A percentile compares a stretch with the other conserved stretches of the same genome.
Conservation (phyloP, 2,329 filamentous ascomycete species). For the Penicillium italicum region DNA sequence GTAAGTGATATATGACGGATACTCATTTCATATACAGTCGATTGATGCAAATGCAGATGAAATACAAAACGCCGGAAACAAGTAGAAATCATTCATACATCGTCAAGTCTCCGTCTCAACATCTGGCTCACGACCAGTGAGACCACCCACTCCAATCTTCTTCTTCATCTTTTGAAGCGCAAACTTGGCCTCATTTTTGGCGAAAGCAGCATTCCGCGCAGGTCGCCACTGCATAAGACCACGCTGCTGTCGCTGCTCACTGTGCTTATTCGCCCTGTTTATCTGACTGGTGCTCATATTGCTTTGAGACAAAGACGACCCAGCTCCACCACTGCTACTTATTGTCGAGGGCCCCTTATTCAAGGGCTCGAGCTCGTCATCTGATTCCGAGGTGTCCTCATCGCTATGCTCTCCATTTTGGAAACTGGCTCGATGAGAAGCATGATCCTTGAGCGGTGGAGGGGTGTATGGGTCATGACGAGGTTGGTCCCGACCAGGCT, state of each 20-base stretch:
- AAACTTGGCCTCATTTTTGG: slow-evolving; percentile 80
- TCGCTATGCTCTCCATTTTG: slow-evolving; percentile 15
- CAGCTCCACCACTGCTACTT: slow-evolving; percentile 10
- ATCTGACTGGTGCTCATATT: slow-evolving; percentile 17
- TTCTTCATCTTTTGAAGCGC: slow-evolving; percentile 72
- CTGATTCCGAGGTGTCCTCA: slow-evolving; percentile 13
- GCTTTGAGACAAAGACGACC: slow-evolving; percentile 15
- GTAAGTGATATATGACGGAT: neutral
- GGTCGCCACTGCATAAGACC: slow-evolving; percentile 96
- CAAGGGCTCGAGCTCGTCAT: neutral
- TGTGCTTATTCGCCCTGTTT: slow-evolving; percentile 41
- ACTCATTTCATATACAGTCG: neutral
- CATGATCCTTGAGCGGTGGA: slow-evolving; percentile 37
- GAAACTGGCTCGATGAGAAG: neutral
- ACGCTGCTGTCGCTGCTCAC: slow-evolving; percentile 76
- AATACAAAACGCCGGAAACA: neutral
- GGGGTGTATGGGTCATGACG: slow-evolving; percentile 51
- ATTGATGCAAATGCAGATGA: neutral
- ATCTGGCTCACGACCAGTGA: slow-evolving; percentile 80
- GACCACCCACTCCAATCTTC: slow-evolving; percentile 60
- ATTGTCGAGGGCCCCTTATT: slow-evolving; percentile 16
- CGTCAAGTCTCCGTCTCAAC: slow-evolving; percentile 68
- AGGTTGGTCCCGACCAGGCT: slow-evolving; percentile 53
- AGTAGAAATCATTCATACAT: neutral
- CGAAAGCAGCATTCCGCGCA: slow-evolving; percentile 79